These are phyloP conservation scores for Colletotrichum paranaense DNA, from an alignment of 2,329 filamentous ascomycete species.

Conservation along the genomic window DNA sequence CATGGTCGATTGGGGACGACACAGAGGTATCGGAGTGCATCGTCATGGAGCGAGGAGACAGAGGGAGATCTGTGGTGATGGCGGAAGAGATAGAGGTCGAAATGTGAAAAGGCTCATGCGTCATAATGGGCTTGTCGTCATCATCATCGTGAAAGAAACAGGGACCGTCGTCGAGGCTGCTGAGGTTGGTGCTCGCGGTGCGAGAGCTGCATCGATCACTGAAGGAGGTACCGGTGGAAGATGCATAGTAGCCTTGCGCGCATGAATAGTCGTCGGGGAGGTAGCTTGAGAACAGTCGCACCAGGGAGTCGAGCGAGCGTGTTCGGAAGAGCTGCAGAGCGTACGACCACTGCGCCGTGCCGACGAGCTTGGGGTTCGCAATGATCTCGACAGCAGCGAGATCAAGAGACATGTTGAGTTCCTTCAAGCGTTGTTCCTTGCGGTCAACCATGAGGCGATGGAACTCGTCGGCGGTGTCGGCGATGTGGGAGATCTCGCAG, in stretches of 20 bases:
- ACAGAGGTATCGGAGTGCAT: constrained; percentile 57
- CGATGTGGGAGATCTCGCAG: constrained; percentile 65
- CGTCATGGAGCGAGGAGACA: constrained; percentile 63
- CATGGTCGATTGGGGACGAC: constrained; percentile 49
- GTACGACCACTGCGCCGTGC: constrained; percentile 68
- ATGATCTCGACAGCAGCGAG: constrained; percentile 71
- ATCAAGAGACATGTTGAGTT: constrained; percentile 67
- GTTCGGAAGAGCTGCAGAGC: constrained; percentile 70
- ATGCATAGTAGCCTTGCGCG: constrained; percentile 50
- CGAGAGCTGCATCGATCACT: constrained; percentile 51
- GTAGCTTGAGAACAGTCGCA: constrained; percentile 70
- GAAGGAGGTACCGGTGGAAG: constrained; percentile 50
- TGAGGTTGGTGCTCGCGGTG: constrained; percentile 51
- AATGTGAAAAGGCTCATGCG: constrained; percentile 56
- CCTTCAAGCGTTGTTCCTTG: constrained; percentile 63
- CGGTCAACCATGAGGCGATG: constrained; percentile 64
- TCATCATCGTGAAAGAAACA: constrained; percentile 55
- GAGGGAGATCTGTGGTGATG: constrained; percentile 49
- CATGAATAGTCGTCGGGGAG: constrained; percentile 61
- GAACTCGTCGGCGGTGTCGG: constrained; percentile 63
- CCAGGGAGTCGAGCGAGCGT: constrained; percentile 68
- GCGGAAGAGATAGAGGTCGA: constrained; percentile 39
- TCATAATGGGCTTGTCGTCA: constrained; percentile 52
- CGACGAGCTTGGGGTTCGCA: constrained; percentile 68
- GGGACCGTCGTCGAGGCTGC: constrained; percentile 48